phyloP scores from a whole-genome alignment of 2,329 filamentous ascomycete genomes.

The Trichocomaceae sp. region DNA sequence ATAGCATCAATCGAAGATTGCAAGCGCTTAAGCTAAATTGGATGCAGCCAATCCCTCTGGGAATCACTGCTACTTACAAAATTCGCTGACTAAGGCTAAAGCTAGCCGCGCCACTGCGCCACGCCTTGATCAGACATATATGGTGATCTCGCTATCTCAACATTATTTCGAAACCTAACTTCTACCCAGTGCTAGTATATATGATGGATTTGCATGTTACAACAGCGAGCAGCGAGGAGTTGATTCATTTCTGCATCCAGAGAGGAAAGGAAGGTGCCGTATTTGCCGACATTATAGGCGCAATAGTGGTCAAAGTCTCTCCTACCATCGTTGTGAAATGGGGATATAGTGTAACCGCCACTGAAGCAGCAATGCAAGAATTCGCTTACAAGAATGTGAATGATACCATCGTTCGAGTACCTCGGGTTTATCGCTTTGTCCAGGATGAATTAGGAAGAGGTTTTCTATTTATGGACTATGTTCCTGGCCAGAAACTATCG shows the following conservation, averaged over 20 bases:
- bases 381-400: slow-evolving; percentile 17
- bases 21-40: no score
- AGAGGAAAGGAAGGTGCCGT: slow-evolving; percentile 7
- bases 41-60: no score
- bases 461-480: slow-evolving; percentile 23
- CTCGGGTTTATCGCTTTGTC: slow-evolving; percentile 19
- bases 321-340: slow-evolving; percentile 17
- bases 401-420: slow-evolving; percentile 18
- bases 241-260: slow-evolving; percentile 2
- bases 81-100: no score
- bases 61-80: no score
- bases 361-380: slow-evolving; percentile 19
- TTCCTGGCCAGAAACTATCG: slow-evolving; percentile 16
- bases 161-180: no score
- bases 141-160: no score
- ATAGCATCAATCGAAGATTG: no score
- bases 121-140: no score
- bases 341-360: slow-evolving; percentile 16
- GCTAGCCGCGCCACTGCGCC: no score
- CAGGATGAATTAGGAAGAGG: slow-evolving; percentile 13
- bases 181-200: no score
- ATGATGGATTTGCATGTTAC: slow-evolving; percentile 1
- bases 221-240: not conserved
- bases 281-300: slow-evolving; percentile 1
- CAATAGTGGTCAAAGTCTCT: slow-evolving; percentile 13